Base-by-base conservation (phyloP, 2,329 filamentous ascomycete genomes). In the Penicillium sp. region DNA sequence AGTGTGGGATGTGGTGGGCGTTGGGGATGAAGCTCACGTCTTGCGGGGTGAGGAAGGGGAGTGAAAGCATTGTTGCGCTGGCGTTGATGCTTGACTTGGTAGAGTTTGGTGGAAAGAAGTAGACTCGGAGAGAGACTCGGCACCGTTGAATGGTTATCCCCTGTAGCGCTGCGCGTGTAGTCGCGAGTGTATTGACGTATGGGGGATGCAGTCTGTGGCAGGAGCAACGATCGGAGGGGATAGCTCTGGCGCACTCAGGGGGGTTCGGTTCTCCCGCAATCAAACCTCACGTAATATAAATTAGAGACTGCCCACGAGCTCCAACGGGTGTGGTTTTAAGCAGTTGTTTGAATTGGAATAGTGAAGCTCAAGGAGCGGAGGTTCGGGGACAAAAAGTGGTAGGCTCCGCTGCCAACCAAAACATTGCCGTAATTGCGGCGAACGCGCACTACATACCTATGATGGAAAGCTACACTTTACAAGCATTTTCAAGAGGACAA, bases 11-110 rank as follows among this genome's bases (percentile, higher is more conserved):
- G 15, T 56, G 30, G 37, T 37, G 8, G 35, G 22, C 24, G 17
- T 9, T 40, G n/a, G 17, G 37, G 2, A 17, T 47, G 58, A 35
- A 54, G 75, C 85, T 75, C 83, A 91, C 90, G 72, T 92, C 89
- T 78, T 88, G 87, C 55, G 89, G 90, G 19, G 87, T 85, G 62
- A 92, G 84, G 64, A 88, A 86, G 51, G 89, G 89, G 17, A 91
- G 83, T 53, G 88, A 85, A 68, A 90, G 84, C 84, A 89, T 76
- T 42, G 22, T 64, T 57, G 53, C 17, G 19, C 19, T 26, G 13
- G 12, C 24, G 24, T 13, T 19, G n/a, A 40, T 45, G 51, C 17
- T 12, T 53, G 50, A 15, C 22, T 26, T 37, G 35, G 24, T 40
- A n/a, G n/a, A 13, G 35, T 28, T 8, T 17, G 4, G 33, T 37